phyloP scores from a whole-genome alignment of 768 basidiomycete genomes.

The Phaffia australis region DNA sequence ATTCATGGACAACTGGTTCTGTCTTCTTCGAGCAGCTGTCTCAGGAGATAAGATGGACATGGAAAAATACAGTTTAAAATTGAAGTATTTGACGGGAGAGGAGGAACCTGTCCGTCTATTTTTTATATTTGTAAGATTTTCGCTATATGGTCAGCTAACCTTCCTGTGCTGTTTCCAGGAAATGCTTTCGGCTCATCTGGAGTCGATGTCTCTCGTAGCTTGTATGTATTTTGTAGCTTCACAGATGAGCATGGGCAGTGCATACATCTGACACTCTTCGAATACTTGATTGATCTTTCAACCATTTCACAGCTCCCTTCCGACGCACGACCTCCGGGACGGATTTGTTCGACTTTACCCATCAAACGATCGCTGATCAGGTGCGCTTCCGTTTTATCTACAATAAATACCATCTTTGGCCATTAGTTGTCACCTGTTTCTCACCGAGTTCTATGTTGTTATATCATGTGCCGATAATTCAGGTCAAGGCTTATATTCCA shows the following conservation, averaged over 20 bases:
- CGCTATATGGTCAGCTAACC: background rate
- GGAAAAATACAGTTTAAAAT: conserved; percentile 57
- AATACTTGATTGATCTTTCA: background rate
- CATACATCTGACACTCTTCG: background rate
- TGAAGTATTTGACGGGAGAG: conserved; percentile 82
- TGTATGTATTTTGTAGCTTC: background rate
- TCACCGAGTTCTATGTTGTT: background rate
- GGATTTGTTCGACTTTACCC: conserved; percentile 13
- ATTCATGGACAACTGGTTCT: conserved; percentile 82
- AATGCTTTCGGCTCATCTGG: conserved; percentile 23
- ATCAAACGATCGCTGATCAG: conserved; percentile 19
- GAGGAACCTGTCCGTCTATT: conserved; percentile 58
- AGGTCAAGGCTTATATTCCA: conserved; percentile 72
- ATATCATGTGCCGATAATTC: conserved; percentile 20
- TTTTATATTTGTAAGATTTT: background rate
- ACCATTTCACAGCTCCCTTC: conserved; percentile 16
- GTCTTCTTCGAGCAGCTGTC: conserved; percentile 70
- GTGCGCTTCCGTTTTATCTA: background rate
- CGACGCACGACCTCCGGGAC: background rate
- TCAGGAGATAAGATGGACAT: conserved; percentile 57
- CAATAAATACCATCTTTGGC: background rate
- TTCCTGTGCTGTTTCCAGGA: background rate
- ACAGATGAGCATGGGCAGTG: background rate
- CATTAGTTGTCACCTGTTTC: background rate
- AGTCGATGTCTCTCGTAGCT: conserved; percentile 23